These are phyloP conservation scores for Elsinoe fawcettii DNA, from an alignment of 2,329 filamentous ascomycete species.

Conservation along the genomic window DNA sequence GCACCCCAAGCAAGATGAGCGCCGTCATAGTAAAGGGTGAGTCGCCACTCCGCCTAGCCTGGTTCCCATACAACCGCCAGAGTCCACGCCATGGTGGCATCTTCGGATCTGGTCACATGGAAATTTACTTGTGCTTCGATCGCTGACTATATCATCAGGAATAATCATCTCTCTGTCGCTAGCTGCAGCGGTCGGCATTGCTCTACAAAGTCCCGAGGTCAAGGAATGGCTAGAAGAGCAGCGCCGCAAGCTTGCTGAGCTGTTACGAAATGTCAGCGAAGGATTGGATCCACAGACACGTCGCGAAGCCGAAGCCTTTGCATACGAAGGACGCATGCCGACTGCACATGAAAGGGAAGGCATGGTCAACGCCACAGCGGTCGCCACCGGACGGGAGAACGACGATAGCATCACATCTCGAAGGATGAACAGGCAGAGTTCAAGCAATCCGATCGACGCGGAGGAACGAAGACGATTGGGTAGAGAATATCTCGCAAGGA, in stretches of 20 bases:
- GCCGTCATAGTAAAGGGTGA: conserved; percentile 15
- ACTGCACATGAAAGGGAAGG: conserved; percentile 27
- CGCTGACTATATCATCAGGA: conserved; percentile 37
- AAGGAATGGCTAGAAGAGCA: conserved; percentile 55
- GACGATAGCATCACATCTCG: conserved; percentile 1
- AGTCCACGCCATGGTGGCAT: too few species aligned
- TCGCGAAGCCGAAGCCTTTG: conserved; percentile 31
- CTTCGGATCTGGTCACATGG: too few species aligned
- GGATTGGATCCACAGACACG: conserved; percentile 46
- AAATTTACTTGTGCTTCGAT: too few species aligned
- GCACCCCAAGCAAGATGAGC: conserved; percentile 3
- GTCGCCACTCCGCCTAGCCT: background rate
- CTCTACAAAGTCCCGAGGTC: conserved; percentile 55
- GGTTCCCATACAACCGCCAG: background rate
- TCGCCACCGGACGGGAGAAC: conserved; percentile 27
- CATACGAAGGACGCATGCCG: conserved; percentile 28
- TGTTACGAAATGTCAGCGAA: conserved; percentile 52
- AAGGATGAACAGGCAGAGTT: conserved; percentile 13
- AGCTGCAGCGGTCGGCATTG: conserved; percentile 54
- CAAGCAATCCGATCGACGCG: conserved; percentile 23
- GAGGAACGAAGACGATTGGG: conserved; percentile 30
- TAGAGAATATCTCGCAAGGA: conserved; percentile 29
- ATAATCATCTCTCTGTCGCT: conserved; percentile 56
- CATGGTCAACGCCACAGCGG: conserved; percentile 27
- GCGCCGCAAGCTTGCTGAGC: conserved; percentile 53